Conservation (phyloP, 768 basidiomycete species). For the Daedaleopsis sinensis region DNA sequence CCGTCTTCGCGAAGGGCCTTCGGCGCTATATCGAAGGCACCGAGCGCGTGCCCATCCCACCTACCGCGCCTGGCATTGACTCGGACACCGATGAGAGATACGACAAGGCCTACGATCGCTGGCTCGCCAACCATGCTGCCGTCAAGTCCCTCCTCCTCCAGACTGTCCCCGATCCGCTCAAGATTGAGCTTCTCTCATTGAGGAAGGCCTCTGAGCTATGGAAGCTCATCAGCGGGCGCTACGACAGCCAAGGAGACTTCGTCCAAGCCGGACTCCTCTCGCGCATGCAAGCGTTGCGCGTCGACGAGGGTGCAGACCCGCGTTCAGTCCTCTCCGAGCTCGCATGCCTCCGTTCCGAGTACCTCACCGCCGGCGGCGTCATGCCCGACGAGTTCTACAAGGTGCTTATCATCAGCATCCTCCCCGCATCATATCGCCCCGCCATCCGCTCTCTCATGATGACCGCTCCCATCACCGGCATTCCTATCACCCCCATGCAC, state of each 20-base stretch:
- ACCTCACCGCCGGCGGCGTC: slow-evolving; percentile 13
- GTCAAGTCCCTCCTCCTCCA: slow-evolving; percentile 14
- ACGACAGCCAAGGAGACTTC: slow-evolving; percentile 16
- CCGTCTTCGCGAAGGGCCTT: slow-evolving; percentile 16
- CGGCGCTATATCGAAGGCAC: slow-evolving; percentile 14
- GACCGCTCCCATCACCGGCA: background rate
- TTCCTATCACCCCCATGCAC: background rate
- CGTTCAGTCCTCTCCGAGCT: slow-evolving; percentile 17
- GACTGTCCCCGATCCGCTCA: slow-evolving; percentile 13
- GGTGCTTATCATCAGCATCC: slow-evolving; percentile 15
- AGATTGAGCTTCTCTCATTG: slow-evolving; percentile 5
- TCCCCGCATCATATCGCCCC: slow-evolving; percentile 14
- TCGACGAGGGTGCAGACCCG: slow-evolving; percentile 14
- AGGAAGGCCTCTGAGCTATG: slow-evolving; percentile 9
- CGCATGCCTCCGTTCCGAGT: slow-evolving; percentile 14
- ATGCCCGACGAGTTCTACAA: slow-evolving; percentile 11
- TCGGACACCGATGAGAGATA: slow-evolving; percentile 13
- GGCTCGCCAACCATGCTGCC: slow-evolving; percentile 5
- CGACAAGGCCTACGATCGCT: slow-evolving; percentile 10
- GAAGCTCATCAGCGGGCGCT: slow-evolving; percentile 9
- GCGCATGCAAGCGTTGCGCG: slow-evolving; percentile 12
- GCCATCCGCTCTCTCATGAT: slow-evolving; percentile 1
- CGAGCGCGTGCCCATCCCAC: slow-evolving; percentile 1
- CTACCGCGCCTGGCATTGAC: slow-evolving; percentile 6
- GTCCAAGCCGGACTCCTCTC: slow-evolving; percentile 7